Base-by-base conservation (phyloP, 306 rosid species). In the Chamaecrista fasciculata region DNA sequence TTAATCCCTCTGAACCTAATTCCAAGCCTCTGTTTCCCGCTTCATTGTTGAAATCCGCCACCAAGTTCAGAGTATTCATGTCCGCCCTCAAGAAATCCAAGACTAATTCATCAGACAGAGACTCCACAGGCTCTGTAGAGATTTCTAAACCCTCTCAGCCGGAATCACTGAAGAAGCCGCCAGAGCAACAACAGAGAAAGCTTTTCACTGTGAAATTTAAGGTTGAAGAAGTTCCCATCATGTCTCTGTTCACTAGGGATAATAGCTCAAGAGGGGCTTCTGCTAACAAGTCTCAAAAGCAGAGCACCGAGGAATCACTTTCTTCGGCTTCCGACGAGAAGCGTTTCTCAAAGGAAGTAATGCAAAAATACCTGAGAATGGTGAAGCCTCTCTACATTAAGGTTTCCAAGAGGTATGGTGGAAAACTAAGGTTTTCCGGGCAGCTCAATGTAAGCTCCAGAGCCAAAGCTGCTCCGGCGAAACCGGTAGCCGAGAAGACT, bases 371-470 rank as follows among this genome's bases (percentile, higher is more conserved):
- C 44, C 75, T 91, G 15, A 95, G 84, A 65, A 89, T 80, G 83
- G 97, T 95, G 15, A 95, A 95, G 80, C 99, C 99, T 70, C 84
- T 91, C 0, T 91, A 91, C 75, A 58, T 95, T 26, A 83, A 89
- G 28, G 99, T 91, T 16, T 95, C 99, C 7, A 81, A 80, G 28
- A 81, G 85, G 72, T 86, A 90, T 75, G 95, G 86, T 1, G 98
- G 86, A 28, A 92, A 86, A 62, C 64, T 80, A 11, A 81, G 81
- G 21, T 39, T 85, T 62, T 83, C 95, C 10, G 89, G 91, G 16
- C 86, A 78, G 57, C 76, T 91, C 5, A 76, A 66, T 70, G 34
- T 69, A 14, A 60, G 12, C 28, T 33, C 89, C 8, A 72, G 24
- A 2, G 31, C 50, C 0, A 83, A 79, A 60, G 10, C 62, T 8